These are phyloP conservation scores for Paraurostyla sp. DNA, from an alignment of 73 alveolate species.

Conservation along the genomic window DNA sequence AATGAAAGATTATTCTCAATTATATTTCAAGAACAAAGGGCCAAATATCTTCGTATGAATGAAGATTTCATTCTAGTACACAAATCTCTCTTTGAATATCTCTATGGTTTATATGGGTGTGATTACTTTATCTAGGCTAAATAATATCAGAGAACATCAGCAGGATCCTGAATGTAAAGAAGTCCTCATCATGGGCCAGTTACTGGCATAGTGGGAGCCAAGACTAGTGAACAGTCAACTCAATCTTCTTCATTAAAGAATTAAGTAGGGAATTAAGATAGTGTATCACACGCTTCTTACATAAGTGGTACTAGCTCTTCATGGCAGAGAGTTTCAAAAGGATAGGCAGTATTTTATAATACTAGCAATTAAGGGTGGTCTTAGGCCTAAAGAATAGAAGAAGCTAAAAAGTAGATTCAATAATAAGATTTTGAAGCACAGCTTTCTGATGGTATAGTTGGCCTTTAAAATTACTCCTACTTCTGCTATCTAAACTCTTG, in stretches of 20 bases:
- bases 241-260: constrained; percentile 19
- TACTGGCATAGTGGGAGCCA: neutral
- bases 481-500: constrained; percentile 69
- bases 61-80: constrained; percentile 56
- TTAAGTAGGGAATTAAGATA: neutral
- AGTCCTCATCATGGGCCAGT: constrained; percentile 33
- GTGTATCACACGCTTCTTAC: constrained; percentile 48
- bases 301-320: constrained; percentile 54
- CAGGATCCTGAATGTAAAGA: neutral
- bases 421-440: neutral
- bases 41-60: constrained; percentile 22
- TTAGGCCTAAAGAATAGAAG: constrained; percentile 49
- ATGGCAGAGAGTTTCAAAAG: neutral
- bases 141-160: constrained; percentile 1
- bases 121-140: constrained; percentile 50
- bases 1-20: constrained; percentile 12
- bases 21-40: constrained; percentile 22
- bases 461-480: constrained; percentile 51
- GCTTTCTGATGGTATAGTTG: constrained; percentile 55
- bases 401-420: neutral
- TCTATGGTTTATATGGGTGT: constrained; percentile 50
- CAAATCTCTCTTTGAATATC: constrained; percentile 57
- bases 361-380: neutral
- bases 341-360: neutral
- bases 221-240: neutral